Percentiles rank a stretch among this genome's conserved stretches.
Evolutionary conservation across 148 eudicot species (phyloP).

Genomic region (Nepenthes gracilis): DNA sequence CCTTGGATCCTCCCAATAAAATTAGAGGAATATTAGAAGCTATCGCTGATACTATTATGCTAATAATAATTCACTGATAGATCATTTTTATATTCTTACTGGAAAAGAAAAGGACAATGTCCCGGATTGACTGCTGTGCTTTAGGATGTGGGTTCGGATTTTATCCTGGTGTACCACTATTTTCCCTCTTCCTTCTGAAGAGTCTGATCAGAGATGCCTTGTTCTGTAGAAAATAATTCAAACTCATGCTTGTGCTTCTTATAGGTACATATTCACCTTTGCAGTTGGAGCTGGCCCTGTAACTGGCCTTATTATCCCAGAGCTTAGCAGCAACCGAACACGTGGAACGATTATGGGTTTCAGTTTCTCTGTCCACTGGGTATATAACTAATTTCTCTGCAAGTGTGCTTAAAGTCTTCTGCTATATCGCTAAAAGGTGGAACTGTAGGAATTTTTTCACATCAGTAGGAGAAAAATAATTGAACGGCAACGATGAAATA

Average conservation of each 20-base stretch:
- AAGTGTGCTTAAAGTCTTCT: neutral
- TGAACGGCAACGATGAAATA: too few species aligned
- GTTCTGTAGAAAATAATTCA: neutral
- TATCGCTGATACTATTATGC: too few species aligned
- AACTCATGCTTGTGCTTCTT: constrained; percentile 1
- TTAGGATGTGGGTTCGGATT: too few species aligned
- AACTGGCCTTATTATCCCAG: constrained; percentile 72
- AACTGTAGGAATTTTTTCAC: neutral
- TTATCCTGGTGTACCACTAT: too few species aligned
- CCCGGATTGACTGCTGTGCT: too few species aligned
- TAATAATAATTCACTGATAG: too few species aligned
- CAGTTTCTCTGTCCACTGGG: constrained; percentile 86
- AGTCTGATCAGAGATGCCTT: neutral
- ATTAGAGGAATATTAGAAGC: too few species aligned
- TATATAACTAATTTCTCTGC: constrained; percentile 11
- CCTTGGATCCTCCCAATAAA: too few species aligned
- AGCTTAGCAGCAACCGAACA: constrained; percentile 68
- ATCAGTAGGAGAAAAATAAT: too few species aligned
- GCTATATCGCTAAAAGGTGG: neutral
- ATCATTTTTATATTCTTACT: too few species aligned
- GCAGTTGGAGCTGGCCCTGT: constrained; percentile 85
- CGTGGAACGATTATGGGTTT: constrained; percentile 73
- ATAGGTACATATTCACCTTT: constrained; percentile 50
- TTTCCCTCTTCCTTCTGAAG: too few species aligned
- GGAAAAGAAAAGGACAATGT: too few species aligned